Base-by-base conservation (phyloP, 2,329 filamentous ascomycete genomes). In the Colletotrichum falcatum region DNA sequence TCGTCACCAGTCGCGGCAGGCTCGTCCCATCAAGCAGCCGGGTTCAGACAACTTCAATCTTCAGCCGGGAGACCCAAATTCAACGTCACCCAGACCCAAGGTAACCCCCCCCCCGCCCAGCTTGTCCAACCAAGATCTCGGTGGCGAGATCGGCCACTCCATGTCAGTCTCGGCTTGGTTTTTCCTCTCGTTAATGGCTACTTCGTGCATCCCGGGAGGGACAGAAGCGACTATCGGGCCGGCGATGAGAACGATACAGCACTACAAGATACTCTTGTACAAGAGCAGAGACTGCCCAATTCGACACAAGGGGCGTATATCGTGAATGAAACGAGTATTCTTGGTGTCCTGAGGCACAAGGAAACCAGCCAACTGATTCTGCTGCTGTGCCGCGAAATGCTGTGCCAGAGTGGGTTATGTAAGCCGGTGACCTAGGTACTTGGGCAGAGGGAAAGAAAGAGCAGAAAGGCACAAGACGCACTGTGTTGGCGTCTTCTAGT, bases 1-100 rank as follows among this genome's bases (percentile, higher is more conserved):
- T 59, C 58, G 44, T 70, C 67, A 62, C n/a, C 64, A n/a, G 44
- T 67, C 58, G 59, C 23, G 26, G 11, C 63, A 70, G 64, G 67
- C 64, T 54, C 51, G 67, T 70, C 58, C 64, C 64, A 39, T 68
- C 51, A 30, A 59, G 55, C 51, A 59, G 44, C 51, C 30, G 20
- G 46, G n/a, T n/a, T n/a, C n/a, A 46, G 44, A 12, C n/a, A 46
- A 9, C 44, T 46, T 26, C 62, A 12, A n/a, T n/a, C 44, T 5
- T 7, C 4, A 33, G 4, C 30, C 53, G 30, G 64, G 64, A 62
- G 64, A 62, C 58, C 64, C 64, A 67, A 62, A 68, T 67, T 63
- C 64, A 67, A 71, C 58, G 68, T 71, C 68, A 59, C 51, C 51
- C 26, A 48, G 23, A 18, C 12, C 44, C 44, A 23, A 46, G 44